Evolutionary conservation across 2,329 filamentous ascomycete species (phyloP).

Genomic region (Clathrospora elynae): DNA sequence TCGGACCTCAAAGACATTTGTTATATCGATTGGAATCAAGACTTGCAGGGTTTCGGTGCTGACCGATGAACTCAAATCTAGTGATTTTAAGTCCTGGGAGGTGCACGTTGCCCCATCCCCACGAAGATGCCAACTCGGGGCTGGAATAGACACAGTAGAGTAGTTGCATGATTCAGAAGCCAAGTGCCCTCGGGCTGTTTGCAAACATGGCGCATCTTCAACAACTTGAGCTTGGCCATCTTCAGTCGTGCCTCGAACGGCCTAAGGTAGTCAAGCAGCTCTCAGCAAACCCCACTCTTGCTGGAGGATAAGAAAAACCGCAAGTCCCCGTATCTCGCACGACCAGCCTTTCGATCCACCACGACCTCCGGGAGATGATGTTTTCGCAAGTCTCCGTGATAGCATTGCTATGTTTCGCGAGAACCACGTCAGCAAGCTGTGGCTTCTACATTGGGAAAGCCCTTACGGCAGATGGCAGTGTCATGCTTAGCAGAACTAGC

Average conservation of each 20-base stretch:
- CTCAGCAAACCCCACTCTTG: slow-evolving; percentile 2
- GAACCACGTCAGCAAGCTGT: slow-evolving; percentile 49
- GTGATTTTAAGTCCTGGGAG: too few relatives aligned
- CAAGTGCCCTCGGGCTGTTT: slow-evolving; percentile 7
- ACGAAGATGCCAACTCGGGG: too few relatives aligned
- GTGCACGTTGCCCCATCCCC: too few relatives aligned
- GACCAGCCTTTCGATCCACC: neutral
- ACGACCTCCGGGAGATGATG: slow-evolving; percentile 3
- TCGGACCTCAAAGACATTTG: too few relatives aligned
- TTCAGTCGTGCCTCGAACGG: neutral
- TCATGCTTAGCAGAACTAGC: slow-evolving; percentile 55
- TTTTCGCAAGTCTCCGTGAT: slow-evolving; percentile 5
- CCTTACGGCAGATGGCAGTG: slow-evolving; percentile 51
- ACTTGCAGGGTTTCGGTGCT: too few relatives aligned
- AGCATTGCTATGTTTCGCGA: slow-evolving; percentile 14
- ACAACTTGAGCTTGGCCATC: slow-evolving; percentile 3
- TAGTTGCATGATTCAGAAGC: slow-evolving; percentile 4
- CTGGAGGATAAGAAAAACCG: slow-evolving; percentile 1
- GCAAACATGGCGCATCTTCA: slow-evolving; percentile 6
- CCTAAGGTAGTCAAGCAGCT: slow-evolving; percentile 8
- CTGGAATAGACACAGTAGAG: too few relatives aligned
- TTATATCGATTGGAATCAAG: too few relatives aligned
- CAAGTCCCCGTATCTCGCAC: neutral
- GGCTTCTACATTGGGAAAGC: slow-evolving; percentile 56
- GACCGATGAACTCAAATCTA: too few relatives aligned